Base-by-base conservation (phyloP, 495 filamentous ascomycete genomes). In the Xylaria castorea region DNA sequence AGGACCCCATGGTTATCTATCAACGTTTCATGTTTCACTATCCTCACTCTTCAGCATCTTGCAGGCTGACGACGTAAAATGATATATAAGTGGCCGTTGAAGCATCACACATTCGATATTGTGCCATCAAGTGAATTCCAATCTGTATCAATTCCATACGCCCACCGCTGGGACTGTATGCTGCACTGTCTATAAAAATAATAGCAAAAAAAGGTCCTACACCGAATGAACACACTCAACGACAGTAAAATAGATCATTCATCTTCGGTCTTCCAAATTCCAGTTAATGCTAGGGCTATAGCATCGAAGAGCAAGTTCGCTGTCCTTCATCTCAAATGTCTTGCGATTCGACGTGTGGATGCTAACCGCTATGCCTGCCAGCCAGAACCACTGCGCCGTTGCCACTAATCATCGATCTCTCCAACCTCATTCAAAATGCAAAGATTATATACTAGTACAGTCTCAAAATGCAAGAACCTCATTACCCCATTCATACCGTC, bases 381-480 rank as follows among this genome's bases (percentile, higher is more conserved):
- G 18, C 38, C 61, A 63, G 42, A 18, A 12, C 22, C 6, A 30
- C 22, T n/a, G 11, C 57, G 42, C 46, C 22, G 18, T n/a, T 48
- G 25, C 63, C 18, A 30, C 18, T 22, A 27, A 36, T 32, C 64
- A 53, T 66, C 30, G 16, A 42, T 30, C 34, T 68, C 34, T 44
- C 51, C n/a, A 57, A 68, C 22, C 11, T 55, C 22, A 58, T 44
- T 16, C 40, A 22, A 62, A 62, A 46, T 70, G 53, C 67, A 62
- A 70, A 50, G 5, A 61, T 30, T 62, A 62, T 61, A 70, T 62
- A 70, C 36, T 61, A 61, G 40, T 48, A 48, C 67, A 70, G 11
- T 34, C 12, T 51, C n/a, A 25, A 51, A 51, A 50, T 66, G 30
- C 46, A 51, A 66, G 14, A 53, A 11, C 7, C 30, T 38, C 44